These are phyloP conservation scores for Actinomortierella wolfii DNA, from an alignment of 371 early-diverging fungal species.

Conservation along the genomic window DNA sequence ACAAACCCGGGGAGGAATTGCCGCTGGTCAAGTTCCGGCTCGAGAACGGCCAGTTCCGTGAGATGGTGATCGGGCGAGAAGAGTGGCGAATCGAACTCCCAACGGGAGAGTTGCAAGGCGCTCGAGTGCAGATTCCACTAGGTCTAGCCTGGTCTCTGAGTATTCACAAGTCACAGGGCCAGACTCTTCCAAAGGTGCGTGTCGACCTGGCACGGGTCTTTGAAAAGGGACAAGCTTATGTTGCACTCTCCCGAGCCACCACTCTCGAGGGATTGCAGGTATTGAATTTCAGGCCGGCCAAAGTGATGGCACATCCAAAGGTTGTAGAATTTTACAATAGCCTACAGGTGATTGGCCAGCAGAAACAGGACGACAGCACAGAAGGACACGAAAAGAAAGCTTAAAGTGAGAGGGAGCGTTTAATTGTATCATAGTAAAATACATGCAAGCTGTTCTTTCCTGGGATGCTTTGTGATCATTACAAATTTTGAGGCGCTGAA, in stretches of 20 bases:
- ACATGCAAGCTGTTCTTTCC: neutral
- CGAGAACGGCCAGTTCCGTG: constrained; percentile 10
- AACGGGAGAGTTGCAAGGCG: constrained; percentile 12
- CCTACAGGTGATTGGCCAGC: neutral
- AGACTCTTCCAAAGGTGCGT: constrained; percentile 35
- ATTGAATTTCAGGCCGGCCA: constrained; percentile 68
- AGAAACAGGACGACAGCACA: neutral
- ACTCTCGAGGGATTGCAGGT: constrained; percentile 64
- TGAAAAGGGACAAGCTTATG: constrained; percentile 63
- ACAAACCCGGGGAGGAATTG: constrained; percentile 16
- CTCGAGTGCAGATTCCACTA: constrained; percentile 58
- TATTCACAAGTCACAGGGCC: constrained; percentile 68
- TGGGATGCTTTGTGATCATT: constrained; percentile 2
- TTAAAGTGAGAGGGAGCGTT: neutral
- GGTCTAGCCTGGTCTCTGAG: constrained; percentile 68
- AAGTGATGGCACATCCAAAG: constrained; percentile 73
- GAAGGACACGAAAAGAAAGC: neutral
- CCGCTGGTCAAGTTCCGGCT: constrained; percentile 28
- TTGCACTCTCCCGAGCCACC: constrained; percentile 59
- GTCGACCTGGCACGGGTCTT: constrained; percentile 39
- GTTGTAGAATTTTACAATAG: constrained; percentile 64
- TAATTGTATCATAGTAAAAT: neutral
- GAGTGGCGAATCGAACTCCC: constrained; percentile 34
- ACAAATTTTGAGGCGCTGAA: neutral
- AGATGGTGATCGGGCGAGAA: constrained; percentile 25